Evolutionary conservation across 1,284 basidiomycete genomes (phyloP).

Genomic region (Bondarzewia mesenterica): DNA sequence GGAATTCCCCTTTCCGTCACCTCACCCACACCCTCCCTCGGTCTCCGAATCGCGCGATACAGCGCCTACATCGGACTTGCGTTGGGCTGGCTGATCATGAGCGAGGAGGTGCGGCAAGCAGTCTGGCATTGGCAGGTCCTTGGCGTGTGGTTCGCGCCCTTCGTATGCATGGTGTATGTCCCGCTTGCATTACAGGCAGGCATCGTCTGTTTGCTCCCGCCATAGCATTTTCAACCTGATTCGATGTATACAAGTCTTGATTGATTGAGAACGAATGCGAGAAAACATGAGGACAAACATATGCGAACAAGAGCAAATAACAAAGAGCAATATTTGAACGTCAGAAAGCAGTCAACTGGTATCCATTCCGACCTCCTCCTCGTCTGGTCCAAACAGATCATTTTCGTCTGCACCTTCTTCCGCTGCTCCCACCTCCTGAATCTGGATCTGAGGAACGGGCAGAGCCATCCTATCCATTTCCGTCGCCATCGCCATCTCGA

Average conservation of each 20-base stretch:
- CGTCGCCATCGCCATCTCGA: conserved; percentile 8
- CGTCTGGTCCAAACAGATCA: conserved; percentile 54
- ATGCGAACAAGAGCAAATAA: not conserved
- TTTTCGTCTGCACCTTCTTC: conserved; percentile 4
- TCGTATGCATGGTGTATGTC: conserved; percentile 62
- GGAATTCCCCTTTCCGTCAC: conserved; percentile 52
- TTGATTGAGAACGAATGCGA: not conserved
- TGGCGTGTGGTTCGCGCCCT: conserved; percentile 69
- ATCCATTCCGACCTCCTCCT: conserved; percentile 32
- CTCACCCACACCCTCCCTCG: conserved; percentile 21
- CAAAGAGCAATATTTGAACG: not conserved
- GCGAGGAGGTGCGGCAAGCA: conserved; percentile 35
- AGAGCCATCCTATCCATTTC: conserved; percentile 2
- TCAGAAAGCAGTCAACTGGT: conserved; percentile 13
- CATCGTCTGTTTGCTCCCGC: conserved; percentile 40
- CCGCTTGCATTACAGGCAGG: conserved; percentile 64
- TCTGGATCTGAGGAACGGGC: no score
- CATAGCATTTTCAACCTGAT: not conserved
- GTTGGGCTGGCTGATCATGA: conserved; percentile 49
- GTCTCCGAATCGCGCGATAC: conserved; percentile 30
- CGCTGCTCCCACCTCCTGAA: no score
- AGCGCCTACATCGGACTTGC: conserved; percentile 37
- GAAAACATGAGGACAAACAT: no score
- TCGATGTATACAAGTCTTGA: not conserved
- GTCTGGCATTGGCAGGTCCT: conserved; percentile 67